Evolutionary conservation across 352 stramenopile genomes (phyloP).

Genomic region (Peronospora farinosa): DNA sequence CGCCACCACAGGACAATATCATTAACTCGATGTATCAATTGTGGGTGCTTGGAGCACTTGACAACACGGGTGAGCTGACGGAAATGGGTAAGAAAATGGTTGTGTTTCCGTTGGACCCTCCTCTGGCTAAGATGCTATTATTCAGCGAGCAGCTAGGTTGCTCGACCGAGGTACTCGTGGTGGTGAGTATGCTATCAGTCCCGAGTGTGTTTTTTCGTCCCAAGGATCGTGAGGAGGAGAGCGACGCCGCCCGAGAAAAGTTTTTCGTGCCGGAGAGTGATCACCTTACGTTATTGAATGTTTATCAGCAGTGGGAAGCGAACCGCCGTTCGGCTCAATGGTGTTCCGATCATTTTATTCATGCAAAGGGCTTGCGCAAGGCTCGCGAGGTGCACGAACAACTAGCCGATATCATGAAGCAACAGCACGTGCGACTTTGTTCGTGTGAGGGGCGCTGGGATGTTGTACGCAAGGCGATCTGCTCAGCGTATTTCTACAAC

Average conservation of each 20-base stretch:
- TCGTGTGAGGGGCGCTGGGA: slow-evolving; percentile 93
- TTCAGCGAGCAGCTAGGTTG: slow-evolving; percentile 92
- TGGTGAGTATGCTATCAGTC: slow-evolving; percentile 97
- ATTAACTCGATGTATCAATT: slow-evolving; percentile 98
- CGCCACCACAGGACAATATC: slow-evolving; percentile 94
- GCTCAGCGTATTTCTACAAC: slow-evolving; percentile 99
- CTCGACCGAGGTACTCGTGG: slow-evolving; percentile 91
- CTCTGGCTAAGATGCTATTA: slow-evolving; percentile 93
- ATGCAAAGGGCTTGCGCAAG: slow-evolving; percentile 92
- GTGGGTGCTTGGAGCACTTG: slow-evolving; percentile 96
- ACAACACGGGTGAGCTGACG: slow-evolving; percentile 96
- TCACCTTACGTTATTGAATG: slow-evolving; percentile 95
- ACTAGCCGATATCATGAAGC: slow-evolving; percentile 97
- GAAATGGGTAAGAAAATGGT: slow-evolving; percentile 95
- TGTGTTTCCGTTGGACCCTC: slow-evolving; percentile 97
- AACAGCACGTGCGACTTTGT: slow-evolving; percentile 89
- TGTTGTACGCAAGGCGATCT: slow-evolving; percentile 97
- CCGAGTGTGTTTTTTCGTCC: slow-evolving; percentile 95
- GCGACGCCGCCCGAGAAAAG: slow-evolving; percentile 94
- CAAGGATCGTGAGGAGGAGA: slow-evolving; percentile 96
- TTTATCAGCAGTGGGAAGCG: slow-evolving; percentile 92
- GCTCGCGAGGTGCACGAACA: slow-evolving; percentile 91
- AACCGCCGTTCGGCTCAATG: slow-evolving; percentile 94
- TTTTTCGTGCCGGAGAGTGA: slow-evolving; percentile 98
- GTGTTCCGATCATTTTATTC: slow-evolving; percentile 95